Base-by-base conservation (phyloP, 2,329 filamentous ascomycete species). In the Curvularia hawaiiensis region DNA sequence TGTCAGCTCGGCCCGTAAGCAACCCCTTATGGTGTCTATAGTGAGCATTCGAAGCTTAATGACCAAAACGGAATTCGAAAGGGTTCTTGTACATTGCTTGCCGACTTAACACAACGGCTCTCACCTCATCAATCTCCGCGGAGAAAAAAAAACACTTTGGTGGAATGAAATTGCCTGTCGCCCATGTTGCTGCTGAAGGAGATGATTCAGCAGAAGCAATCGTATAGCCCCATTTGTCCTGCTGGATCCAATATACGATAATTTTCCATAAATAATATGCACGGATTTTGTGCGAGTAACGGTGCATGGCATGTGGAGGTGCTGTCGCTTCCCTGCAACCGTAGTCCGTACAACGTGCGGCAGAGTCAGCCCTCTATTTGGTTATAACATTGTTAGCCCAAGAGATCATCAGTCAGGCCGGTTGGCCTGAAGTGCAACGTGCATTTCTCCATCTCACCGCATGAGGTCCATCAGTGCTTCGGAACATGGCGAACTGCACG, bases 391-490 rank as follows among this genome's bases (percentile, higher is more conserved):
- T 24, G 22, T 16, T 35, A 20, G 24, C 24, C 35, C 28, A 20
- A 40, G 18, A 22, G 10, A 50, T 20, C 33, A 12, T 26, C 20
- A 18, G 12, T 31, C 26, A 16, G 31, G 48, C 48, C 53, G 31
- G 35, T 18, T 30, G 28, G 41, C 35, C 41, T 31, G 24, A 18
- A 44, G 11, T 16, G 28, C 35, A 39, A 40, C 30, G 31, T 20
- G 33, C 10, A 20, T 30, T 20, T 46, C 48, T 46, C 31, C 40
- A 39, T 26, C 44, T 39, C 33, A 46, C 22, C 11, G 35, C 41
- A 52, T 28, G 16, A 16, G 26, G 39, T 35, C 43, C 4, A 28
- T 33, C 35, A 56, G 33, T 47, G 33, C 44, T 41, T 52, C 40
- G 44, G 41, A 47, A 22, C 16, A 40, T 11, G 40, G 26, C 35